Evolutionary conservation across 495 filamentous ascomycete genomes (phyloP), one percentile per base, ranked within the genome.

Genomic region (Penicillium robsamsonii): DNA sequence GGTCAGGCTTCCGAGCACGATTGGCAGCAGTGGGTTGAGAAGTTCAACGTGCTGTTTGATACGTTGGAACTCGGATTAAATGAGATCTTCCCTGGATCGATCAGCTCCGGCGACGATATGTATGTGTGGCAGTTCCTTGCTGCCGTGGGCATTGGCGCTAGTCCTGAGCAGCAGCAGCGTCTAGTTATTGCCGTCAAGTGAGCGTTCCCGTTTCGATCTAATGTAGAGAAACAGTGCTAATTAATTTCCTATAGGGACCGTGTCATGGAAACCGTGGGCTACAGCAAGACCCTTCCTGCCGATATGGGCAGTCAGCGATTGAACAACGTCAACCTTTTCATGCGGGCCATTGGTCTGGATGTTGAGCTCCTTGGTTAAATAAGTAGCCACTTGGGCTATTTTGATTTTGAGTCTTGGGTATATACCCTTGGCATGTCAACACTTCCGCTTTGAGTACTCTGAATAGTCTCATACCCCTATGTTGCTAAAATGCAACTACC

Each of bases 51-150:
- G 5, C 82, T 98, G 46, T 98, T 98, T 69, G 91, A 95, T 65
- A 79, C 83, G 6, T 75, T 96, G 18, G 92, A 97, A 69, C 89
- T 89, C 13, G 82, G 84, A 11, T 82, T 97, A 37, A 87, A 84
- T 17, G 79, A 87, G 51, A 85, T 96, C 52, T 97, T 98, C 83
- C 91, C 92, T 1, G 86, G 87, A 17, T 84, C 87, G 5, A 89
- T 93, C 58, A 89, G 85, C 58, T 80, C 89, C 17, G 86, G 86
- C 46, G 88, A 94, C 55, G 94, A 98, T 65, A 85, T 94, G 62
- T 95, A 97, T 64, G 92, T 97, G 15, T 98, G 94, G 94, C 92
- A 97, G 70, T 96, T 97, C 72, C 79, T 98, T 57, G 94, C 94
- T 17, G 91, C 92, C 9, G 87, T 95, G 57, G 94, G 94, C 42